Evolutionary conservation across 1,284 basidiomycete species (phyloP).

Genomic region (Cryptococcus sp.): DNA sequence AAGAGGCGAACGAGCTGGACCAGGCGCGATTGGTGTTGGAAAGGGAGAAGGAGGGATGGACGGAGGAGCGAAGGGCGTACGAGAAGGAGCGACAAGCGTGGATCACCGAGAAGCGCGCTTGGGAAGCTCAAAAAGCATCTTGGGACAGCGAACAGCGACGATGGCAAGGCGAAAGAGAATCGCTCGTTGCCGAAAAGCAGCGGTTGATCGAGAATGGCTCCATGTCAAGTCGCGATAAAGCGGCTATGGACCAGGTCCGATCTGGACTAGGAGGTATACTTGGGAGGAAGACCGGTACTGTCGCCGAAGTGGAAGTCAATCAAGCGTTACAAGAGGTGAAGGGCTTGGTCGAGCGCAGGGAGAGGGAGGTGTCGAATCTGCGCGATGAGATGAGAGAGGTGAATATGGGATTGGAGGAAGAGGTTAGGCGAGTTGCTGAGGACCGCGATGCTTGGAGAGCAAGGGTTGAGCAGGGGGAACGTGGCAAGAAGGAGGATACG

Average conservation of each 20-base stretch:
- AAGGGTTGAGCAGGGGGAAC: slow-evolving; percentile 60
- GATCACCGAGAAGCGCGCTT: slow-evolving; percentile 26
- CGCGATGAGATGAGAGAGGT: slow-evolving; percentile 54
- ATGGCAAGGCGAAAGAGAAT: slow-evolving; percentile 26
- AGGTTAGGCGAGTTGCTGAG: slow-evolving; percentile 61
- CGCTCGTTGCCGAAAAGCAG: slow-evolving; percentile 22
- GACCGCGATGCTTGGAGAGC: slow-evolving; percentile 61
- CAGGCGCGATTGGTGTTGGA: slow-evolving; percentile 55
- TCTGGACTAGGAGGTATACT: slow-evolving; percentile 47
- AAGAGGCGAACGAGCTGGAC: slow-evolving; percentile 34
- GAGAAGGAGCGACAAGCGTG: slow-evolving; percentile 31
- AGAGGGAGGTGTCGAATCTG: slow-evolving; percentile 56
- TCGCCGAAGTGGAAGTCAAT: slow-evolving; percentile 25
- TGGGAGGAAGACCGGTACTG: slow-evolving; percentile 20
- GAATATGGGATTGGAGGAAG: slow-evolving; percentile 59
- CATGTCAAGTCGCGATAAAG: slow-evolving; percentile 49
- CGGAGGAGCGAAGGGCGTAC: slow-evolving; percentile 45
- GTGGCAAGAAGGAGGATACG: slow-evolving; percentile 56
- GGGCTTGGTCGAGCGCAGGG: slow-evolving; percentile 56
- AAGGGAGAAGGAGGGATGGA: slow-evolving; percentile 58
- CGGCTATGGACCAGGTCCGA: slow-evolving; percentile 44
- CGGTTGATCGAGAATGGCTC: slow-evolving; percentile 22
- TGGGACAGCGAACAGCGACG: slow-evolving; percentile 12
- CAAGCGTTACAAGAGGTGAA: slow-evolving; percentile 39
- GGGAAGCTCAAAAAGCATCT: slow-evolving; percentile 12